These are phyloP conservation scores for Corinectria fuckeliana DNA, from an alignment of 2,329 filamentous ascomycete species.

Conservation along the genomic window DNA sequence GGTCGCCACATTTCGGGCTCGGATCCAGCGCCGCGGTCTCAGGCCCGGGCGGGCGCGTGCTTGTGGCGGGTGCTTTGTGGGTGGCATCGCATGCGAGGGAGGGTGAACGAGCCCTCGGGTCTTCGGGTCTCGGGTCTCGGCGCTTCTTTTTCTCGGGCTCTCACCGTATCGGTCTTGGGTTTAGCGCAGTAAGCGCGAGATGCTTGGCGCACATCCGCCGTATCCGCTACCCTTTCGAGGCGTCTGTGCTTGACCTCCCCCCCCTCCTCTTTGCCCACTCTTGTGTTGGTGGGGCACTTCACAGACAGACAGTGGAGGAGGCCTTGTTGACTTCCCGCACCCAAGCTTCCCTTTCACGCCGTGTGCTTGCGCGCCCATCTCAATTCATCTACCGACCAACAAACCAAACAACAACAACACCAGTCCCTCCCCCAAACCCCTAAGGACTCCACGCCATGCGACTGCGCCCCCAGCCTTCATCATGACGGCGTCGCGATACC, in stretches of 20 bases:
- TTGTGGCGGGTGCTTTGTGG: neutral
- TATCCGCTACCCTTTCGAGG: neutral
- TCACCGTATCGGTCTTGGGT: conserved; percentile 7
- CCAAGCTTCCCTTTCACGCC: too few relatives aligned
- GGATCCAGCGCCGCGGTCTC: conserved; percentile 3
- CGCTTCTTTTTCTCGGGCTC: neutral
- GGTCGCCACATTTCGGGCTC: neutral
- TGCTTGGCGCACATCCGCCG: conserved; percentile 10
- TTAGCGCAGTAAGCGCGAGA: conserved; percentile 28
- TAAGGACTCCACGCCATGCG: conserved; percentile 18
- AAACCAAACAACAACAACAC: conserved; percentile 6
- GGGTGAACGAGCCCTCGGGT: neutral
- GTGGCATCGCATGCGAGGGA: too few relatives aligned
- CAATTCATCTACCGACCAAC: neutral
- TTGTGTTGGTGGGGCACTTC: conserved; percentile 5
- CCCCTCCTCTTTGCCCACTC: neutral
- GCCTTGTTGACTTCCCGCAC: conserved; percentile 1
- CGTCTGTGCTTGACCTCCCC: conserved; percentile 5
- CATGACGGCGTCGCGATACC: conserved; percentile 53
- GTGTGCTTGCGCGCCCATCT: too few relatives aligned
- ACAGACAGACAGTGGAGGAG: neutral
- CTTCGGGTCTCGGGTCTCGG: conserved; percentile 1
- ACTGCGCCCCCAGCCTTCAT: conserved; percentile 29
- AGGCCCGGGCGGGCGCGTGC: neutral
- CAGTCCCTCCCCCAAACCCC: neutral